A percentile compares a stretch with the other conserved stretches of the same genome.
phyloP scores from a whole-genome alignment of 139 green algal genomes.

The Asterochloris sp. region DNA sequence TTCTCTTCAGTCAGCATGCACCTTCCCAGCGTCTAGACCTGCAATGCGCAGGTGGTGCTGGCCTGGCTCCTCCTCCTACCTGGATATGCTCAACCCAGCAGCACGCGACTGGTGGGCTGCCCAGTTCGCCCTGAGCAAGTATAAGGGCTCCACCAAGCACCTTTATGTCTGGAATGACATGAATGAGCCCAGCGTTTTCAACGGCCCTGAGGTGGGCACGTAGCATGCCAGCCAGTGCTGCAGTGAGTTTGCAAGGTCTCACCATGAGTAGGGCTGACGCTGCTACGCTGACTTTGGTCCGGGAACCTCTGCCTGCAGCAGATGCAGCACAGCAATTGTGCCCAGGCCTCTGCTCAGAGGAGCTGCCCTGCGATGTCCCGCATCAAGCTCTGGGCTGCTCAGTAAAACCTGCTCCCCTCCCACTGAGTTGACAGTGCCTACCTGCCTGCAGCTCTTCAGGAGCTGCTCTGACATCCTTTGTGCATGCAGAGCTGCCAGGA shows the following conservation, averaged over 20 bases:
- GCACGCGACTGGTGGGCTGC: conserved; percentile 90
- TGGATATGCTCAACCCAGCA: conserved; percentile 83
- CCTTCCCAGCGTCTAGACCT: neutral
- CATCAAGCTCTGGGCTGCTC: too few species aligned
- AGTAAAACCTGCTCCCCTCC: too few species aligned
- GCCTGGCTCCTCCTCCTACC: conserved; percentile 89
- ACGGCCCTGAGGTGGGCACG: conserved; percentile 85
- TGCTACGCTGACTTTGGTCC: too few species aligned
- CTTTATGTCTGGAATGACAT: conserved; percentile 99
- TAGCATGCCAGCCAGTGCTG: neutral
- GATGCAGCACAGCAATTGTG: too few species aligned
- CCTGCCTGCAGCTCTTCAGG: too few species aligned
- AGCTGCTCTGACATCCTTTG: too few species aligned
- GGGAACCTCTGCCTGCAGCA: too few species aligned
- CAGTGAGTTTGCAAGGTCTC: neutral
- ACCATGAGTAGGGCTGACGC: too few species aligned
- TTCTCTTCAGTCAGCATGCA: neutral
- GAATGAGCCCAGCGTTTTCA: conserved; percentile 99
- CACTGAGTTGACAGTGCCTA: too few species aligned
- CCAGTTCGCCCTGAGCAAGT: conserved; percentile 81
- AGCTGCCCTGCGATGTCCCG: too few species aligned
- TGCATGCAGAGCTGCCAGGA: neutral
- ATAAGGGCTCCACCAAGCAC: conserved; percentile 77
- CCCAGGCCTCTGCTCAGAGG: too few species aligned
- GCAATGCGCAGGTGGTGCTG: conserved; percentile 85